phyloP scores from a whole-genome alignment of 2,329 filamentous ascomycete species.

The Claviceps sp. region DNA sequence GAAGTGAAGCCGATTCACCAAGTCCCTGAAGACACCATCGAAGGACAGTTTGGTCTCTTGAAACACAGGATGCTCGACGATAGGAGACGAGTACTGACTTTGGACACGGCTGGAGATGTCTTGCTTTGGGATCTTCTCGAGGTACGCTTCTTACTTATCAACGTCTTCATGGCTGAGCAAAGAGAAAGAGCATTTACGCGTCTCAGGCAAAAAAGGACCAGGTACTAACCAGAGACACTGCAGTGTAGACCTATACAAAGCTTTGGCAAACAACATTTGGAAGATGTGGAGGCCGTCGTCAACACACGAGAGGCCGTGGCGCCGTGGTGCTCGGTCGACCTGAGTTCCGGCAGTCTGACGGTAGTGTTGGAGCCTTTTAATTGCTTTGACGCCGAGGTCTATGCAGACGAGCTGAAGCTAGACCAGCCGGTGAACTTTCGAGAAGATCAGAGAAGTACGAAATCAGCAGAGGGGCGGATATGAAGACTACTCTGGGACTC shows the following conservation, averaged over 20 bases:
- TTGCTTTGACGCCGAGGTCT: slow-evolving; percentile 95
- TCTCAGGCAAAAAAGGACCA: not conserved
- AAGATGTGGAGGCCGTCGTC: slow-evolving; percentile 76
- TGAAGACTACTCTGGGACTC: not conserved
- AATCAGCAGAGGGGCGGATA: not conserved
- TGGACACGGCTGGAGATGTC: slow-evolving; percentile 92
- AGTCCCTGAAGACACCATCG: slow-evolving; percentile 67
- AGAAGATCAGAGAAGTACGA: slow-evolving; percentile 80
- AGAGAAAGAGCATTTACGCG: not conserved
- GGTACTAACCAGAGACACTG: not conserved
- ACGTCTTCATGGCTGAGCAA: not conserved
- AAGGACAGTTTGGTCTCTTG: slow-evolving; percentile 88
- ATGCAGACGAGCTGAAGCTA: slow-evolving; percentile 74
- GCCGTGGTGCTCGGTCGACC: slow-evolving; percentile 93
- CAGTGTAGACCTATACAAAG: slow-evolving; percentile 76
- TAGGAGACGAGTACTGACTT: slow-evolving; percentile 71
- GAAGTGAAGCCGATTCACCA: slow-evolving; percentile 49
- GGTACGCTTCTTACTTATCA: slow-evolving; percentile 30
- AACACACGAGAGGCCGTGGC: slow-evolving; percentile 83
- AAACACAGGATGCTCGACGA: slow-evolving; percentile 91
- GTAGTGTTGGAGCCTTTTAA: slow-evolving; percentile 89
- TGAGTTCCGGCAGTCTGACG: slow-evolving; percentile 79
- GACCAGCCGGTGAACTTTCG: slow-evolving; percentile 66
- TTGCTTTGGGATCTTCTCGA: slow-evolving; percentile 87
- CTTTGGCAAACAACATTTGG: slow-evolving; percentile 89